phyloP scores from a whole-genome alignment of 768 basidiomycete genomes.

The Leccinum uliginosum region DNA sequence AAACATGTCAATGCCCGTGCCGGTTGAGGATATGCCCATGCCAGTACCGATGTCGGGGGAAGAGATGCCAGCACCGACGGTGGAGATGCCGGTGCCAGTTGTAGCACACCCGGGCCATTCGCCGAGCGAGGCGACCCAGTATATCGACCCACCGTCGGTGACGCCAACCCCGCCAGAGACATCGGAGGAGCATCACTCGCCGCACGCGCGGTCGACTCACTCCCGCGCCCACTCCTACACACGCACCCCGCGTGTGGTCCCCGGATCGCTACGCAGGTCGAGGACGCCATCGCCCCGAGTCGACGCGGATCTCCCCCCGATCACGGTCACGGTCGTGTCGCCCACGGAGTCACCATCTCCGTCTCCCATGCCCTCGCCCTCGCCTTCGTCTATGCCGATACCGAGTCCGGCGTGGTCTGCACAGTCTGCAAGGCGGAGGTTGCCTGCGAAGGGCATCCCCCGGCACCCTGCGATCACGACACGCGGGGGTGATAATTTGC shows the following conservation, averaged over 20 bases:
- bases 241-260: background rate
- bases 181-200: conserved; percentile 20
- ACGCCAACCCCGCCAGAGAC: conserved; percentile 8
- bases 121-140: conserved; percentile 12
- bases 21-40: background rate
- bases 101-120: background rate
- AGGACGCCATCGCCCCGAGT: background rate
- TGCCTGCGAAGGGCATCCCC: background rate
- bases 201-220: conserved; percentile 6
- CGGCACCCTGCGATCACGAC: background rate
- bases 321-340: conserved; percentile 15
- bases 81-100: background rate
- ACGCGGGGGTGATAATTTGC: background rate
- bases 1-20: conserved; percentile 3
- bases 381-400: background rate
- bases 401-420: background rate
- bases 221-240: background rate
- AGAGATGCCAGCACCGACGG: background rate
- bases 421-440: conserved; percentile 1
- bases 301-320: background rate
- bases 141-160: conserved; percentile 4
- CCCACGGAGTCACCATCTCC: conserved; percentile 11
- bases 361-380: background rate
- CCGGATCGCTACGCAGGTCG: conserved; percentile 3
- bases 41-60: background rate